Evolutionary conservation across 768 basidiomycete genomes (phyloP), one percentile per base, ranked within the genome.

Genomic region (Tricholomella constricta): DNA sequence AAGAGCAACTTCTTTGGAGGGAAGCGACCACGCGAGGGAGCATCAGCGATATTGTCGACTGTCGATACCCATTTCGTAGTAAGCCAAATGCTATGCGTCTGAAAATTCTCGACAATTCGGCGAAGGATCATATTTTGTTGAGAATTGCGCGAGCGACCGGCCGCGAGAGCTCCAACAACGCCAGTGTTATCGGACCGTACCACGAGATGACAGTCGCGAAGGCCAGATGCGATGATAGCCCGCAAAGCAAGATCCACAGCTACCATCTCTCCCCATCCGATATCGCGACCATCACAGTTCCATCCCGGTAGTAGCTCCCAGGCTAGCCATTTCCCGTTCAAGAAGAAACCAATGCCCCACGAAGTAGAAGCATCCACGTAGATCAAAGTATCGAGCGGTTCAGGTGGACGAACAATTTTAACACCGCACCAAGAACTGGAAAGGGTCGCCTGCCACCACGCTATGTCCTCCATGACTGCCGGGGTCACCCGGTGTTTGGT

Each of bases 191-290:
- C 69, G 0, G 72, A 75, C 19, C 55, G 59, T 1, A 78, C 55
- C 0, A 56, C 10, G 3, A 75, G 45, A 17, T 75, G 69, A 7
- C 56, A 55, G 19, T 70, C 48, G 0, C n/a, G 26, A 14, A 62
- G 55, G 2, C 63, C 61, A 0, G 52, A 40, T 0, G 64, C 52
- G 6, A 72, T 51, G 3, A 72, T 48, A 0, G 69, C 59, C 3
- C 61, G 57, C 0, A 73, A 20, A 1, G 71, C 74, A 0, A 77
- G 52, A 51, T 77, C 75, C 2, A 74, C 61, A 0, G 72, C 76
- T 2, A 75, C 63, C 62, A 76, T 72, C 51, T 78, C 75, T 1
- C 69, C 76, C 76, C 77, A 78, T 0, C 72, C 72, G 7, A 75
- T 73, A 15, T 70, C 59, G 0, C 67, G 55, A 2, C 61, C 64